These are phyloP conservation scores for Hypoxylon trugodes DNA, from an alignment of 495 filamentous ascomycete species.

Conservation along the genomic window DNA sequence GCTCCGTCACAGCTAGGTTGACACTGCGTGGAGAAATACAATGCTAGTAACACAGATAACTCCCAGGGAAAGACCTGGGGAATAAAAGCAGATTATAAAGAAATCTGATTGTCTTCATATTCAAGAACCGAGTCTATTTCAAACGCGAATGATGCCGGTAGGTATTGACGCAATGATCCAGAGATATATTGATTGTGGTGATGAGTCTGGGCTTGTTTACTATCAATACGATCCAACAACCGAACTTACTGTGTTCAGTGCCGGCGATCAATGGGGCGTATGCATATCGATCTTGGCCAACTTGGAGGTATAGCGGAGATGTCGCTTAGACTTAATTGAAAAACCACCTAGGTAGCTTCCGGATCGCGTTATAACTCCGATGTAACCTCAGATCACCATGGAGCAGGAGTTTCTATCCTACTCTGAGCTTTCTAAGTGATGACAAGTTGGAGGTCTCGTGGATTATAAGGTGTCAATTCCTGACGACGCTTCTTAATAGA, in stretches of 20 bases:
- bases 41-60: not conserved
- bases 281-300: slow-evolving; percentile 19
- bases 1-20: no score
- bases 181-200: not conserved
- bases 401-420: not conserved
- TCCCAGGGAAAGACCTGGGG: not conserved
- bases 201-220: not conserved
- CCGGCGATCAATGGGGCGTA: slow-evolving; percentile 3
- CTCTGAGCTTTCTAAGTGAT: not conserved
- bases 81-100: slow-evolving; percentile 1
- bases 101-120: not conserved
- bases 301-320: slow-evolving; percentile 22
- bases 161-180: slow-evolving; percentile 8
- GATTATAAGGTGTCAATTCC: not conserved
- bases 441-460: not conserved
- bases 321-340: slow-evolving; percentile 20
- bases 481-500: not conserved
- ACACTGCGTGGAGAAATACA: not conserved
- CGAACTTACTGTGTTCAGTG: slow-evolving; percentile 28
- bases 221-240: not conserved
- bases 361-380: slow-evolving; percentile 20
- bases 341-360: slow-evolving; percentile 25
- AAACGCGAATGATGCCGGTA: not conserved
- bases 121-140: not conserved
- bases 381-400: slow-evolving; percentile 23